phyloP scores from a whole-genome alignment of 2,329 filamentous ascomycete genomes.

The Colletotrichum tanaceti region DNA sequence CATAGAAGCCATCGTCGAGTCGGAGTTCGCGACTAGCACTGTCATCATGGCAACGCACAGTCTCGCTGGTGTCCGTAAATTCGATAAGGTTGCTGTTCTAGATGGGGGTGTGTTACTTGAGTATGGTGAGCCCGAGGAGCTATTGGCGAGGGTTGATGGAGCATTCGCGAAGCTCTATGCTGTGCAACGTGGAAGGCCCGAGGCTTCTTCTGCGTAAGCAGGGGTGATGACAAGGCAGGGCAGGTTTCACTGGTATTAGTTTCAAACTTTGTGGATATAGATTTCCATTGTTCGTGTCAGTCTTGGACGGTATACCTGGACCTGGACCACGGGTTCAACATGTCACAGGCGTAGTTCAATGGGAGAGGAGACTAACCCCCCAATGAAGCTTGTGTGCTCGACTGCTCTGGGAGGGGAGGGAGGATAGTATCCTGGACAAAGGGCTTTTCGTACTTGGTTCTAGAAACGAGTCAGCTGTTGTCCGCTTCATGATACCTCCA shows the following conservation, averaged over 20 bases:
- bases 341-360: too few relatives aligned
- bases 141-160: slow-evolving; percentile 27
- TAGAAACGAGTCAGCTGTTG: too few relatives aligned
- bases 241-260: slow-evolving; percentile 22
- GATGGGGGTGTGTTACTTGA: slow-evolving; percentile 27
- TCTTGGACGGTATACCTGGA: too few relatives aligned
- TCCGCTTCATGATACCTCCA: too few relatives aligned
- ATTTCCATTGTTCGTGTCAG: too few relatives aligned
- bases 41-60: slow-evolving; percentile 27
- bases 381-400: too few relatives aligned
- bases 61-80: slow-evolving; percentile 25
- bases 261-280: slow-evolving; percentile 16
- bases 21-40: slow-evolving; percentile 27
- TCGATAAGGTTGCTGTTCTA: slow-evolving; percentile 25
- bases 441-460: too few relatives aligned
- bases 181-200: slow-evolving; percentile 26
- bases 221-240: slow-evolving; percentile 17
- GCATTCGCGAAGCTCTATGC: slow-evolving; percentile 30
- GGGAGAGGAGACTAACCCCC: too few relatives aligned
- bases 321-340: too few relatives aligned
- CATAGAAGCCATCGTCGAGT: slow-evolving; percentile 21
- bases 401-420: too few relatives aligned
- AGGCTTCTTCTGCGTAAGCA: slow-evolving; percentile 26
- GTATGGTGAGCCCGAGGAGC: slow-evolving; percentile 28
- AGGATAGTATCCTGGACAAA: too few relatives aligned